Evolutionary conservation across 768 basidiomycete genomes (phyloP).

Genomic region (Strobilomyces echinocephalus): DNA sequence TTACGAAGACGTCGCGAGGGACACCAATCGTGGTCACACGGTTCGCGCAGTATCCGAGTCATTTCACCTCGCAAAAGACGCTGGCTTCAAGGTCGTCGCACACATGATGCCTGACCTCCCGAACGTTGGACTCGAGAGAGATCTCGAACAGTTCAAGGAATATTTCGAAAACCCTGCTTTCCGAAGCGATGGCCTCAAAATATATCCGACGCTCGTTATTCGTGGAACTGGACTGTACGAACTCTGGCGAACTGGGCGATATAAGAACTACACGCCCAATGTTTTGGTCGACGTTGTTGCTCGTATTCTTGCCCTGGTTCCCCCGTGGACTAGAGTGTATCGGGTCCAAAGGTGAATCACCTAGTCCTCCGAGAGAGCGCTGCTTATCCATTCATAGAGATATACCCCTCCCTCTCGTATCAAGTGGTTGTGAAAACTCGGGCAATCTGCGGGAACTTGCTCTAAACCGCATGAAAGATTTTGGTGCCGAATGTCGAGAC

Average conservation of each 20-base stretch:
- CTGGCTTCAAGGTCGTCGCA: conserved; percentile 98
- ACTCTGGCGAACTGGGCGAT: conserved; percentile 93
- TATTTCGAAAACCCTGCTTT: conserved; percentile 99
- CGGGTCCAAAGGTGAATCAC: conserved; percentile 80
- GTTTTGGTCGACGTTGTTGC: conserved; percentile 97
- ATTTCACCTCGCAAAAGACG: conserved; percentile 97
- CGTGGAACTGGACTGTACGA: conserved; percentile 95
- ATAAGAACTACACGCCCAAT: conserved; percentile 99
- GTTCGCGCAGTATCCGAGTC: conserved; percentile 95
- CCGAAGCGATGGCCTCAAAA: conserved; percentile 94
- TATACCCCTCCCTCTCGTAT: conserved; percentile 93
- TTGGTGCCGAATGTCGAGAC: conserved; percentile 95
- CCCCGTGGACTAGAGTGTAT: conserved; percentile 98
- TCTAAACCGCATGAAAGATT: conserved; percentile 97
- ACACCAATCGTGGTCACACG: conserved; percentile 98
- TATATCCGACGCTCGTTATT: conserved; percentile 97
- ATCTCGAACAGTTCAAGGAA: conserved; percentile 98
- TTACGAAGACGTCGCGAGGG: conserved; percentile 97
- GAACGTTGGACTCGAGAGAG: conserved; percentile 95
- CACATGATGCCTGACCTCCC: conserved; percentile 99
- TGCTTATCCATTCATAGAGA: conserved; percentile 50
- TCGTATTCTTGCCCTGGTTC: conserved; percentile 90
- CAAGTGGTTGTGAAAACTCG: conserved; percentile 95
- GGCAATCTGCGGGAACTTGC: conserved; percentile 96
- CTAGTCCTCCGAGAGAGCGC: background rate